Percentiles rank a stretch among this genome's conserved stretches.
Conservation (phyloP, 116 monocot species). For the Papilionanthe hybrid region DNA sequence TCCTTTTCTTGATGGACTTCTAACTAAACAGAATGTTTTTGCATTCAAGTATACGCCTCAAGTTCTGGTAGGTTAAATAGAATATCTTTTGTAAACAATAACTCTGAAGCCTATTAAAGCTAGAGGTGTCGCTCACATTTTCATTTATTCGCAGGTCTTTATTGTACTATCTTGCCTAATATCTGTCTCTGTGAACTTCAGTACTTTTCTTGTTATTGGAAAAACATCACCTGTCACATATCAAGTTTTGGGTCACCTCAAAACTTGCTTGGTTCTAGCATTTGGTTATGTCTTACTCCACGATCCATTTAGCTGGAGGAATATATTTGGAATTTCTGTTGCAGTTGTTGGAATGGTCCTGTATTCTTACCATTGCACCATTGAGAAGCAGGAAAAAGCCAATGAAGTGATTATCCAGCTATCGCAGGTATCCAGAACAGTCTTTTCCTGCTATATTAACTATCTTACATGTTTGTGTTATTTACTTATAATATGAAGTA, state of each 20-base stretch:
- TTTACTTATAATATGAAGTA: not conserved
- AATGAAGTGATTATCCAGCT: constrained; percentile 40
- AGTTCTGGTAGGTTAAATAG: constrained; percentile 47
- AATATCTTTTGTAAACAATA: not conserved
- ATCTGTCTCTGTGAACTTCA: constrained; percentile 81
- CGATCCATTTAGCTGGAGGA: constrained; percentile 86
- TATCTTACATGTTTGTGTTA: not conserved
- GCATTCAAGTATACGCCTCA: constrained; percentile 70
- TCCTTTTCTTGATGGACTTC: constrained; percentile 84
- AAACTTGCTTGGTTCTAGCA: constrained; percentile 75
- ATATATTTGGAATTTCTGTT: constrained; percentile 64
- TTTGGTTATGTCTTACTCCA: constrained; percentile 79
- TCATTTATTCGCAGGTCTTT: constrained; percentile 41
- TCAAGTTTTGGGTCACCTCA: constrained; percentile 85
- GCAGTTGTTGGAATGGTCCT: constrained; percentile 73
- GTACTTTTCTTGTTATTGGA: constrained; percentile 86
- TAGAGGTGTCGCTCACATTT: not conserved
- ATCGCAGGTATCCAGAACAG: constrained; percentile 35
- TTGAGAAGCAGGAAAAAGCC: constrained; percentile 55
- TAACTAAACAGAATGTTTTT: constrained; percentile 81
- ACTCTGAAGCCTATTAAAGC: not conserved
- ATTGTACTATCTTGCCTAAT: constrained; percentile 73
- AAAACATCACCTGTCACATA: constrained; percentile 91
- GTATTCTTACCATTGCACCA: constrained; percentile 62
- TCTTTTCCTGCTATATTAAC: not conserved